Base-by-base conservation (phyloP, 176 grass and related monocot genomes). In the Juncus inflexus region DNA sequence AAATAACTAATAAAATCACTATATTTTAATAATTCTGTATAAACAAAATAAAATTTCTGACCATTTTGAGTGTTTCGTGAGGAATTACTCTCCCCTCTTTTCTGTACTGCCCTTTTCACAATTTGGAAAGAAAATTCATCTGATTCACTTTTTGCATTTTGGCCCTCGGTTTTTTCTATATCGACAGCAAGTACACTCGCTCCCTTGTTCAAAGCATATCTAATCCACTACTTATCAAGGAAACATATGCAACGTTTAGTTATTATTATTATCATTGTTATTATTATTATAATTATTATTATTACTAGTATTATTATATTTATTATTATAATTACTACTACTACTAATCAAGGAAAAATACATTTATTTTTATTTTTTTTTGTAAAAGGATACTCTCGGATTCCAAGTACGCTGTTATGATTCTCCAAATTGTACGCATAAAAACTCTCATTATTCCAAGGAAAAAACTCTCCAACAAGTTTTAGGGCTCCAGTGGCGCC, bases 371-470 rank as follows among this genome's bases (percentile, higher is more conserved):
- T 41, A 37, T 12, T 58, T 78, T 28, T 28, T 28, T 28, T 28
- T 28, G 19, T 1, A 50, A 73, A 55, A 87, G 87, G 91, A 96
- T 96, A 96, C 91, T 96, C 91, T 80, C 91, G 90, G 77, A 96
- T 96, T 54, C 91, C 91, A 65, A 96, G 87, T 40, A 91, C 91
- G 67, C 91, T 96, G 79, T 96, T 96, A 72, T 96, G 91, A 78
- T 96, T 96, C 66, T 91, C 91, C 79, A 88, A 83, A 28, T 84
- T 96, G 74, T 88, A 91, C 84, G 87, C 81, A 73, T 87, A 96
- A 66, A 65, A 76, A 66, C 91, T 91, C 74, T 86, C 87, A 74
- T 76, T 80, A 65, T 79, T 91, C 92, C 92, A 96, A 60, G 92
- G 92, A 81, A 96, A 96, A 55, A 80, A 86, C 86, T 96, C 92